phyloP scores from a whole-genome alignment of 192 early-diverging fungal genomes.

The Backusella tarrabulga region DNA sequence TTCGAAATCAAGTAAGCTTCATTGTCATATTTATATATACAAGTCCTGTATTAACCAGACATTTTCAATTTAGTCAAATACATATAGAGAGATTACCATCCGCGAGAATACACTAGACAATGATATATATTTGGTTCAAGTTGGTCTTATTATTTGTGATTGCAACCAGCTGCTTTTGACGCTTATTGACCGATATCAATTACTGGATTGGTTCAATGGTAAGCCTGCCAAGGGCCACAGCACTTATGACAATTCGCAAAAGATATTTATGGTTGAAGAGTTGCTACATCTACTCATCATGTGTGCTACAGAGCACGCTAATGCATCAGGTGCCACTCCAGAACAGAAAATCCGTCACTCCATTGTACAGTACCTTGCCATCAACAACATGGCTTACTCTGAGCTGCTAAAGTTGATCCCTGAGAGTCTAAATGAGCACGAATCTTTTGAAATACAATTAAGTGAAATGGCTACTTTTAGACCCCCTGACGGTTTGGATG shows the following conservation, averaged over 20 bases:
- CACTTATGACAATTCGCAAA: slow-evolving; percentile 69
- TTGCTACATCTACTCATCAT: slow-evolving; percentile 85
- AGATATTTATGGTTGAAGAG: slow-evolving; percentile 85
- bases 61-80: slow-evolving; percentile 49
- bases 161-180: slow-evolving; percentile 78
- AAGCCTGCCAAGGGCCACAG: slow-evolving; percentile 40
- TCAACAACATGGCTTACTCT: slow-evolving; percentile 74
- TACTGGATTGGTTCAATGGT: slow-evolving; percentile 82
- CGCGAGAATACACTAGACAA: slow-evolving; percentile 89
- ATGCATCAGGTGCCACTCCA: slow-evolving; percentile 57
- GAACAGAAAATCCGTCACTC: slow-evolving; percentile 76
- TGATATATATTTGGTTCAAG: slow-evolving; percentile 87
- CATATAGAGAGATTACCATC: slow-evolving; percentile 82
- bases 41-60: neutral
- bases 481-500: slow-evolving; percentile 72
- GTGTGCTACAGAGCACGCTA: slow-evolving; percentile 75
- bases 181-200: slow-evolving; percentile 82
- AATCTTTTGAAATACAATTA: slow-evolving; percentile 79
- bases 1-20: slow-evolving; percentile 58
- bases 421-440: slow-evolving; percentile 62
- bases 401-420: slow-evolving; percentile 83
- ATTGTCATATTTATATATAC: neutral
- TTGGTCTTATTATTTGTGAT: slow-evolving; percentile 63
- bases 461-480: slow-evolving; percentile 75
- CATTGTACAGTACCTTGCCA: slow-evolving; percentile 79